Evolutionary conservation across 441 rosid species (phyloP).

Genomic region (Erodium texanum): DNA sequence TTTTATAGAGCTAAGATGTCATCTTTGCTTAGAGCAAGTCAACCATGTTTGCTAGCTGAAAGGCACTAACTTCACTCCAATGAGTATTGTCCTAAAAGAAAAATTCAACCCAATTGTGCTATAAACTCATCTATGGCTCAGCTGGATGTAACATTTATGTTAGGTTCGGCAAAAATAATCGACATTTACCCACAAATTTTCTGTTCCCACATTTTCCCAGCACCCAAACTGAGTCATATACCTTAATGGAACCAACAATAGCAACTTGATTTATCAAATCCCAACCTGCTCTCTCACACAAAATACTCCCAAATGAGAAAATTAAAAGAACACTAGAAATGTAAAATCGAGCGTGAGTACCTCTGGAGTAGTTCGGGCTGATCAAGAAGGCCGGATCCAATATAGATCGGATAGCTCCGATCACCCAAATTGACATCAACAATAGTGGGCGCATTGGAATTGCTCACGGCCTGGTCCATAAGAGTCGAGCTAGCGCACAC

Average conservation of each 20-base stretch:
- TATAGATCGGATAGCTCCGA: constrained; percentile 90
- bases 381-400: constrained; percentile 77
- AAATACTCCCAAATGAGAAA: no score
- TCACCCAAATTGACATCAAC: constrained; percentile 83
- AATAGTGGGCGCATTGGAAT: constrained; percentile 34
- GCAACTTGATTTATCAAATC: no score
- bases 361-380: constrained; percentile 78
- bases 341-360: constrained; percentile 22
- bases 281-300: not conserved
- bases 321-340: not conserved
- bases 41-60: no score
- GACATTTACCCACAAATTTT: no score
- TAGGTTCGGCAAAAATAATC: no score
- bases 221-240: not conserved
- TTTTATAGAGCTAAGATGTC: not conserved
- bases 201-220: not conserved
- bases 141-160: no score
- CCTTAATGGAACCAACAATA: not conserved
- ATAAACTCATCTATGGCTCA: no score
- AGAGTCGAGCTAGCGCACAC: constrained; percentile 46
- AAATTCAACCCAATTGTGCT: no score
- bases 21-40: not conserved
- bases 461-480: constrained; percentile 43
- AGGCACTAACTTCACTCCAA: not conserved
- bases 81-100: not conserved